Base-by-base conservation (phyloP, 164 flowering plant genomes). In the Kingdonia uniflora region DNA sequence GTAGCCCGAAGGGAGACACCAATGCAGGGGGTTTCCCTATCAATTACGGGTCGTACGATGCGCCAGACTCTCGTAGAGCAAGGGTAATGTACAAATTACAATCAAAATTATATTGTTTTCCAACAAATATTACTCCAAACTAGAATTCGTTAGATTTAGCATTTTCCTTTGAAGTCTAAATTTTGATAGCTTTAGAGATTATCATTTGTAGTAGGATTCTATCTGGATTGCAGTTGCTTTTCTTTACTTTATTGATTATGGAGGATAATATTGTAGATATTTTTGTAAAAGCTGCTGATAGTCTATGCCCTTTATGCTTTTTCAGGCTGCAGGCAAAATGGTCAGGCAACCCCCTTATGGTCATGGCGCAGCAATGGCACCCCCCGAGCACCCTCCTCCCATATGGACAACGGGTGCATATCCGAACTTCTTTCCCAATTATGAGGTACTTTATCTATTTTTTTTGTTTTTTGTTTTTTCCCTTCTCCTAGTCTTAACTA, bases 41-140 rank as follows among this genome's bases (percentile, higher is more conserved):
- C 55, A 61, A 63, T 12, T 59, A 50, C 52, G 58, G 47, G 49
- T 67, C 74, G 58, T 68, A 60, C 48, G 68, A 68, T 40, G 37
- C 43, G 23, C 71, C 62, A 7, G 49, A 56, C 20, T 59, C 65
- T 42, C 70, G 55, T 61, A 70, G 59, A 65, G 52, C 62, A 49
- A 56, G 64, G 80, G 83, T 82, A 79, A 59, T 48, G 2, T n/a
- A 42, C 43, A 17, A 29, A 42, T 14, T n/a, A n/a, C n/a, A n/a
- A n/a, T n/a, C n/a, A n/a, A n/a, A n/a, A n/a, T n/a, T n/a, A n/a
- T n/a, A n/a, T n/a, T n/a, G n/a, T n/a, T n/a, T n/a, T n/a, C n/a
- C n/a, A n/a, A n/a, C n/a, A n/a, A n/a, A n/a, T n/a, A n/a, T n/a
- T n/a, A n/a, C n/a, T n/a, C n/a, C n/a, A n/a, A n/a, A n/a, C n/a